A percentile compares a stretch with the other conserved stretches of the same genome.
Evolutionary conservation across 257 asterid species (phyloP).

Genomic region (Lantana camara): DNA sequence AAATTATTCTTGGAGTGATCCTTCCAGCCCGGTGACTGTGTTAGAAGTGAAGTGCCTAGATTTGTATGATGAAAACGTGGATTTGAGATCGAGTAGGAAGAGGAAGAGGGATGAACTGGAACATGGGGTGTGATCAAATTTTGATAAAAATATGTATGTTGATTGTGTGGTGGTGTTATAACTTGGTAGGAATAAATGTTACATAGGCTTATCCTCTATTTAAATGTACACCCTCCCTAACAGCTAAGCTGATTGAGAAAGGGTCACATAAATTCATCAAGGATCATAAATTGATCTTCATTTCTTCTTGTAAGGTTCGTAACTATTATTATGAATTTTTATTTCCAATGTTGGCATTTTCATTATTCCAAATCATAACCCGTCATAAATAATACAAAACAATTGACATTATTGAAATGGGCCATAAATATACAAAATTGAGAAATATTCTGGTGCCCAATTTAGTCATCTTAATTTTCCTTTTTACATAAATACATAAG

Average conservation of each 20-base stretch:
- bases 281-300: background rate
- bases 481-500: too few relatives aligned
- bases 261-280: background rate
- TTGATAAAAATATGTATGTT: conserved; percentile 1
- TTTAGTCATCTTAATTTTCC: too few relatives aligned
- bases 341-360: too few relatives aligned
- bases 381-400: too few relatives aligned
- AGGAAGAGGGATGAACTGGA: conserved; percentile 46
- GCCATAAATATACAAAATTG: too few relatives aligned
- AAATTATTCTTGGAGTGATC: conserved; percentile 21
- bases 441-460: too few relatives aligned
- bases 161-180: background rate
- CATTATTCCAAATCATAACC: too few relatives aligned
- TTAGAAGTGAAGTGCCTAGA: conserved; percentile 34
- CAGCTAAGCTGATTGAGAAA: conserved; percentile 36
- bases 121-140: background rate
- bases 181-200: background rate
- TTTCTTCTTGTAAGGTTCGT: conserved; percentile 16
- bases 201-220: background rate
- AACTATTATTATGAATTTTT: background rate
- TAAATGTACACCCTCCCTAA: conserved; percentile 15
- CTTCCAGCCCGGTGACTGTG: conserved; percentile 77
- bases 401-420: too few relatives aligned
- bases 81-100: conserved; percentile 34
- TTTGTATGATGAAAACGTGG: conserved; percentile 8